Conservation (phyloP, 2,329 filamentous ascomycete genomes). For the Bipolaris zeicola region DNA sequence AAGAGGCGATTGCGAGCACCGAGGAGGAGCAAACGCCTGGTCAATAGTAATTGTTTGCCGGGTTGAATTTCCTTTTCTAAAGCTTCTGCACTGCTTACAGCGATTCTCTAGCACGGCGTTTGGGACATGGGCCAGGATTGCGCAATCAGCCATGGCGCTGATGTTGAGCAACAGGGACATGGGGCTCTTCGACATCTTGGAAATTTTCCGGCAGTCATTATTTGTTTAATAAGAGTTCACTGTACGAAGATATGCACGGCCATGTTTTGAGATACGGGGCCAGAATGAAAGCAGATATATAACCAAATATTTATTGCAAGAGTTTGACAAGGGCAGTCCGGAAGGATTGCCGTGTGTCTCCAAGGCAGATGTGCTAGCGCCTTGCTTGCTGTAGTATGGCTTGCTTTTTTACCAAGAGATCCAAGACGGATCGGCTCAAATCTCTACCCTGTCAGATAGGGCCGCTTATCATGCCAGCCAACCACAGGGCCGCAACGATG, state of each 20-base stretch:
- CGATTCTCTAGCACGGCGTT: slow-evolving; percentile 27
- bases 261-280: slow-evolving; percentile 4
- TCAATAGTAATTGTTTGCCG: slow-evolving; percentile 15
- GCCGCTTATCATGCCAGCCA: slow-evolving; percentile 8
- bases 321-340: background rate
- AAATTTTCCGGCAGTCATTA: slow-evolving; percentile 2
- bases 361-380: background rate
- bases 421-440: slow-evolving; percentile 7
- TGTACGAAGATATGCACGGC: slow-evolving; percentile 9
- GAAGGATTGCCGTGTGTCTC: background rate
- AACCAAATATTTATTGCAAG: background rate
- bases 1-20: slow-evolving; percentile 38
- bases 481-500: background rate
- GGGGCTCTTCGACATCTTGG: background rate
- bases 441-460: background rate
- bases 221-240: background rate
- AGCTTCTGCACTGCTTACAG: slow-evolving; percentile 4
- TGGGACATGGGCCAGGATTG: slow-evolving; percentile 14
- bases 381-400: background rate
- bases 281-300: slow-evolving; percentile 7
- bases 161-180: slow-evolving; percentile 5
- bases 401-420: slow-evolving; percentile 1
- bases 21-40: slow-evolving; percentile 36
- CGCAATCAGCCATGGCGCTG: slow-evolving; percentile 3
- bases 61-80: slow-evolving; percentile 3